phyloP scores from a whole-genome alignment of 2,329 filamentous ascomycete genomes.

The Colletotrichum lupini region DNA sequence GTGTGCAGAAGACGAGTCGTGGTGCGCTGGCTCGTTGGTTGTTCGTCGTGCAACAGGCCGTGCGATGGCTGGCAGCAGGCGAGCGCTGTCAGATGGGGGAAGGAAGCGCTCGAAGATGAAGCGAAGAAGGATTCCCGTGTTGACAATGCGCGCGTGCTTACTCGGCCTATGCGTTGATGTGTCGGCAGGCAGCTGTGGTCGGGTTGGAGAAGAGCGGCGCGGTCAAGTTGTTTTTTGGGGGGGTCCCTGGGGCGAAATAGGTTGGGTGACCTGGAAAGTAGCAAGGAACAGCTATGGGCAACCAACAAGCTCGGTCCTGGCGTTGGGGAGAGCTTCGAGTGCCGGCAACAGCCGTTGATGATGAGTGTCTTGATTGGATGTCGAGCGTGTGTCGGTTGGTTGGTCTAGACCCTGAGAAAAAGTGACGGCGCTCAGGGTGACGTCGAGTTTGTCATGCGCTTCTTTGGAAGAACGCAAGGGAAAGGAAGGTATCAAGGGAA shows the following conservation, averaged over 20 bases:
- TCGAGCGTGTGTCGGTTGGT: neutral
- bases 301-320: constrained; percentile 23
- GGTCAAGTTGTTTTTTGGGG: neutral
- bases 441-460: constrained; percentile 20
- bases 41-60: constrained; percentile 8
- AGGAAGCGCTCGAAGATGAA: neutral
- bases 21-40: neutral
- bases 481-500: too few species aligned
- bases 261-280: neutral
- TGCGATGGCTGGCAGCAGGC: neutral
- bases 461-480: constrained; percentile 27
- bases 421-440: constrained; percentile 6
- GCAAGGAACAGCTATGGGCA: constrained; percentile 26
- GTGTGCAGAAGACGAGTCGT: neutral
- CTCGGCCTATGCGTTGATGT: neutral
- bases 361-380: neutral
- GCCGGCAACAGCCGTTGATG: constrained; percentile 10
- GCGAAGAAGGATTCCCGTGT: constrained; percentile 6
- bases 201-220: constrained; percentile 10
- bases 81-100: neutral
- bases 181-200: neutral
- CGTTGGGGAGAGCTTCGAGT: neutral
- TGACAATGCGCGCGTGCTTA: constrained; percentile 5
- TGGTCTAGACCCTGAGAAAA: constrained; percentile 4
- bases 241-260: neutral